These are phyloP conservation scores for Allantophomopsis cytisporea DNA, from an alignment of 2,329 filamentous ascomycete species.

Conservation along the genomic window DNA sequence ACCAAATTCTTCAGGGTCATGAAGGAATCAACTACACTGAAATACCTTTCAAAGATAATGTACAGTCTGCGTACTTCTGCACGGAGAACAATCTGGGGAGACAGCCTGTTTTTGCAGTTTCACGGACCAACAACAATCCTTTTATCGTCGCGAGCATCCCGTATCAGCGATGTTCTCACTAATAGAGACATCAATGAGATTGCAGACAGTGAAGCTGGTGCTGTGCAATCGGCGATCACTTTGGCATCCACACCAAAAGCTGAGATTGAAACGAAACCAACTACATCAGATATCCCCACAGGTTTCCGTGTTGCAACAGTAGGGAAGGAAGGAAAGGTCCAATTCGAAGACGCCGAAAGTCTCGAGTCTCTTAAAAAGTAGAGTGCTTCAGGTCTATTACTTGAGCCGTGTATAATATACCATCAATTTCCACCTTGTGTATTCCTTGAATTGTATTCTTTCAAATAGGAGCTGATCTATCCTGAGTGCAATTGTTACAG, in stretches of 20 bases:
- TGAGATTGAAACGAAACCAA: conserved; percentile 12
- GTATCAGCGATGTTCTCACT: conserved; percentile 66
- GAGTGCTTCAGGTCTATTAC: neutral
- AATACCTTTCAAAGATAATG: conserved; percentile 45
- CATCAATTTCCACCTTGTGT: too few species aligned
- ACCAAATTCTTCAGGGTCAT: conserved; percentile 62
- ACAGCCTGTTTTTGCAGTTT: conserved; percentile 84
- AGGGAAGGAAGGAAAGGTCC: conserved; percentile 49
- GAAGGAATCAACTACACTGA: conserved; percentile 61
- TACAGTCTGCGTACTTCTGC: conserved; percentile 64
- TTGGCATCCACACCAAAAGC: conserved; percentile 24
- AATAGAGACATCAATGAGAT: conserved; percentile 79
- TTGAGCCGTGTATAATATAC: too few species aligned
- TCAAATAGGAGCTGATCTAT: too few species aligned
- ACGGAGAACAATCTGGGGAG: conserved; percentile 81
- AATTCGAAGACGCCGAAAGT: conserved; percentile 25
- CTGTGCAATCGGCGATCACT: conserved; percentile 45
- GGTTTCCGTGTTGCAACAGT: conserved; percentile 42
- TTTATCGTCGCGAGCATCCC: conserved; percentile 73
- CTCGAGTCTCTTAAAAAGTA: conserved; percentile 8
- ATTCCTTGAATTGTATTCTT: too few species aligned
- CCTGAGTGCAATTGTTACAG: too few species aligned
- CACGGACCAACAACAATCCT: conserved; percentile 75
- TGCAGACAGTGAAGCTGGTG: conserved; percentile 66
- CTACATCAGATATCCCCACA: conserved; percentile 22